Percentiles rank a stretch among this genome's conserved stretches.
These are phyloP conservation scores for Backusella morwellensis DNA, from an alignment of 192 early-diverging fungal genomes.

Conservation along the genomic window DNA sequence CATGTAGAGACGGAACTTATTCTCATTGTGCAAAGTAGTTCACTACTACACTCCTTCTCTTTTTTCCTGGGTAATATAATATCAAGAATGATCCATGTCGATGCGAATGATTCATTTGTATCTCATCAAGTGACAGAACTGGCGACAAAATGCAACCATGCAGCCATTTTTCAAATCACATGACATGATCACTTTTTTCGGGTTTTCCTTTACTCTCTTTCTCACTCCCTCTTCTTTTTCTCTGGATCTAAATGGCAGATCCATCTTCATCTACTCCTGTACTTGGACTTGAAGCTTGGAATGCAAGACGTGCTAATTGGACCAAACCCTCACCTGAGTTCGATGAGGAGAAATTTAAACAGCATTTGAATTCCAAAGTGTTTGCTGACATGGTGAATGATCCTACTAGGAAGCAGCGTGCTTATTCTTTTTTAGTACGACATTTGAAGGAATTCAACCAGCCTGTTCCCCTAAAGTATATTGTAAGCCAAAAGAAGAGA, in stretches of 20 bases:
- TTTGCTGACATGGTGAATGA: conserved; percentile 17
- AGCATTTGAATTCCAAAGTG: conserved; percentile 22
- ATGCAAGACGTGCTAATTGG: conserved; percentile 45
- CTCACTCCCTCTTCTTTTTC: conserved; percentile 7
- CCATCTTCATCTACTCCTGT: neutral
- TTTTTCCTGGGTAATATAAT: neutral
- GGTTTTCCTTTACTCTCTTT: neutral
- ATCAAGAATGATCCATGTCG: neutral
- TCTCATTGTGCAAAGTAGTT: too few species aligned
- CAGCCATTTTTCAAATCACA: neutral
- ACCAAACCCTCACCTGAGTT: conserved; percentile 29
- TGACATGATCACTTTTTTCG: neutral
- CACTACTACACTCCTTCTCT: too few species aligned
- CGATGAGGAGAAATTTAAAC: conserved; percentile 25
- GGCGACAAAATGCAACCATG: neutral
- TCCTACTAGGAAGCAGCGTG: conserved; percentile 31
- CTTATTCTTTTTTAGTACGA: conserved; percentile 45
- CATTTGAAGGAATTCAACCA: conserved; percentile 41
- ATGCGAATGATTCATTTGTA: neutral
- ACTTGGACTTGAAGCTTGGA: conserved; percentile 46
- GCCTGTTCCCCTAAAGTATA: conserved; percentile 45
- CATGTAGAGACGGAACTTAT: too few species aligned
- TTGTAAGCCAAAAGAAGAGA: conserved; percentile 32
- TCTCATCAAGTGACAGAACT: neutral
- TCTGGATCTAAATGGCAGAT: neutral